Percentiles rank a stretch among this genome's conserved stretches.
Conservation (phyloP, 768 basidiomycete genomes). For the Cubamyces lactineus region DNA sequence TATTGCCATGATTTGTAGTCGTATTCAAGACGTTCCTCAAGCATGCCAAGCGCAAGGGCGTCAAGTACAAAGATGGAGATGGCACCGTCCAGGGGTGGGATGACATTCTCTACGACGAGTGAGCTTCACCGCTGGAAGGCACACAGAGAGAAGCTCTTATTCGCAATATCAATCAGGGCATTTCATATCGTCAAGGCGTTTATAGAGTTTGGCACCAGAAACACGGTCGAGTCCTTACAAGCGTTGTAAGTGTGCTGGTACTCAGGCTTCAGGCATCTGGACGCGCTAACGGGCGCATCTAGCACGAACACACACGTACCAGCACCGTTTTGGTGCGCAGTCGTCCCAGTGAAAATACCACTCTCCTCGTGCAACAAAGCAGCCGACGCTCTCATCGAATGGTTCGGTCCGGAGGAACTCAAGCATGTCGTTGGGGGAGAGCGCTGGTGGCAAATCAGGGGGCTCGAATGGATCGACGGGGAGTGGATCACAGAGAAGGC, state of each 20-base stretch:
- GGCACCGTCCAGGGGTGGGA: conserved; percentile 50
- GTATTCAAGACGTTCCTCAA: conserved; percentile 55
- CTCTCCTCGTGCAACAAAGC: conserved; percentile 58
- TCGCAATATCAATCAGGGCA: conserved; percentile 42
- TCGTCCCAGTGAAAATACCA: conserved; percentile 61
- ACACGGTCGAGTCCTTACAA: conserved; percentile 75
- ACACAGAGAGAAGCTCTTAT: no score
- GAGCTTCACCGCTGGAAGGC: conserved; percentile 24
- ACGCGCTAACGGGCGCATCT: neutral
- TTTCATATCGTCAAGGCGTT: conserved; percentile 77
- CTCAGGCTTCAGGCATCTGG: neutral
- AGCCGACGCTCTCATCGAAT: conserved; percentile 69
- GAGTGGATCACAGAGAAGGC: conserved; percentile 63
- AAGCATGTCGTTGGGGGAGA: conserved; percentile 72
- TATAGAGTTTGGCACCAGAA: conserved; percentile 62
- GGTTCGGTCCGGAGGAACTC: conserved; percentile 73
- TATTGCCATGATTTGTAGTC: conserved; percentile 38
- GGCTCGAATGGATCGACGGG: conserved; percentile 66
- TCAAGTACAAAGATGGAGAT: conserved; percentile 40
- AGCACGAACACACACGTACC: conserved; percentile 74
- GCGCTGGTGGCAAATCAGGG: conserved; percentile 84
- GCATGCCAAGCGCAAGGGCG: conserved; percentile 50
- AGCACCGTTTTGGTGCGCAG: conserved; percentile 65
- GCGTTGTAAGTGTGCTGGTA: conserved; percentile 47
- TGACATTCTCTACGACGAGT: conserved; percentile 75